Conservation (phyloP, 345 rosid genomes). For the Populus simonii region DNA sequence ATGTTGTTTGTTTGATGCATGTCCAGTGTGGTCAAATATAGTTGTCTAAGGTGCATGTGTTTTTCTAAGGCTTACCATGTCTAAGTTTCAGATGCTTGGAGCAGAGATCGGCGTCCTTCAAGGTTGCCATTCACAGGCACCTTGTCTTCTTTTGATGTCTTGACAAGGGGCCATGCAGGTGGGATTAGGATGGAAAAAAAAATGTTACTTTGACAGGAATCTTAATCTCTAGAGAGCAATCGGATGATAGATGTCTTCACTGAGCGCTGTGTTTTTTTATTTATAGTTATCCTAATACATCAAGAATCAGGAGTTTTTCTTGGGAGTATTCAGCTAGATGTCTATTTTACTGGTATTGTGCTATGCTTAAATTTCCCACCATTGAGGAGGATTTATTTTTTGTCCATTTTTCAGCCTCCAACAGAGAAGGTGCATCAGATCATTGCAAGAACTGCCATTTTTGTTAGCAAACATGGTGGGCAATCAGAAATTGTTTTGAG, state of each 20-base stretch:
- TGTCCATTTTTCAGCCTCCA: slow-evolving; percentile 65
- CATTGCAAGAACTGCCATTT: slow-evolving; percentile 79
- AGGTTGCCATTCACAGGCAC: slow-evolving; percentile 72
- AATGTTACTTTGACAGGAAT: slow-evolving; percentile 51
- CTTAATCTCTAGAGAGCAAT: slow-evolving; percentile 47
- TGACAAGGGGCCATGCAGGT: slow-evolving; percentile 94
- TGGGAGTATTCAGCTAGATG: slow-evolving; percentile 20
- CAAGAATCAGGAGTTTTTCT: slow-evolving; percentile 37
- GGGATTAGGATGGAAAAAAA: slow-evolving; percentile 87
- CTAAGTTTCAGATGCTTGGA: slow-evolving; percentile 99
- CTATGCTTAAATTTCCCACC: slow-evolving; percentile 13
- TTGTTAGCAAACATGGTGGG: slow-evolving; percentile 82
- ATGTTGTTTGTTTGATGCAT: slow-evolving; percentile 42
- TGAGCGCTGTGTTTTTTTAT: slow-evolving; percentile 58
- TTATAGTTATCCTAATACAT: slow-evolving; percentile 48
- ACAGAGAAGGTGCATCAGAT: slow-evolving; percentile 91
- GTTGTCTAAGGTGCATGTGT: slow-evolving; percentile 74
- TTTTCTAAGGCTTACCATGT: slow-evolving; percentile 97
- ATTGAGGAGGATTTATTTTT: slow-evolving; percentile 21
- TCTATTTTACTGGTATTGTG: slow-evolving; percentile 8
- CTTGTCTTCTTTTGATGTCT: slow-evolving; percentile 93
- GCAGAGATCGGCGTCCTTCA: slow-evolving; percentile 73
- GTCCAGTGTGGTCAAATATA: slow-evolving; percentile 52
- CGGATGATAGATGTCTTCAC: slow-evolving; percentile 55
- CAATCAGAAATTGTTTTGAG: slow-evolving; percentile 92